Percentiles rank a stretch among this genome's conserved stretches.
These are phyloP conservation scores for Phytophthora hybrid DNA, from an alignment of 352 stramenopile species.

Conservation along the genomic window DNA sequence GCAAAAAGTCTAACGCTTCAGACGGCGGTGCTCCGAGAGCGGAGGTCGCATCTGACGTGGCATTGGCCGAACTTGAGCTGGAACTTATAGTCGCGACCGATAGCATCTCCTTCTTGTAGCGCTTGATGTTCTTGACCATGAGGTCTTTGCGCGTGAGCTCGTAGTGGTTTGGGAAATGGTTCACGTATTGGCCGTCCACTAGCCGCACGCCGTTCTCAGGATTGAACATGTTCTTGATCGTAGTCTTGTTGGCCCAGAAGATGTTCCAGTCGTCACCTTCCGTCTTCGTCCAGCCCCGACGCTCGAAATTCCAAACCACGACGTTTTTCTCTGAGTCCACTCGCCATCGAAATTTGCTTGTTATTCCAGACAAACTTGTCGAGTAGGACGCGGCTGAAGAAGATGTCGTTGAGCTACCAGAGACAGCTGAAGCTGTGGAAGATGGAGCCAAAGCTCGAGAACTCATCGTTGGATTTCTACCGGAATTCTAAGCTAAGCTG, in stretches of 20 bases:
- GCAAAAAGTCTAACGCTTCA: slow-evolving; percentile 81
- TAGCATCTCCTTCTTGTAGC: slow-evolving; percentile 77
- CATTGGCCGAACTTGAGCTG: neutral
- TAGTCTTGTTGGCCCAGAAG: slow-evolving; percentile 93
- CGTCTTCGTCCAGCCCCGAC: slow-evolving; percentile 85
- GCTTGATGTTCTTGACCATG: slow-evolving; percentile 96
- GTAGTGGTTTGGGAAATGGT: slow-evolving; percentile 93
- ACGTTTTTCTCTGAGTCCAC: slow-evolving; percentile 85
- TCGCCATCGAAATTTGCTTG: slow-evolving; percentile 64
- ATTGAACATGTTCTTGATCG: slow-evolving; percentile 92
- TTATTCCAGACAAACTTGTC: neutral
- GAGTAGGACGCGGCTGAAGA: slow-evolving; percentile 10
- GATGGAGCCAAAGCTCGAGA: slow-evolving; percentile 16
- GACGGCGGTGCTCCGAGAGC: neutral
- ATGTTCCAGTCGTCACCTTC: slow-evolving; percentile 94
- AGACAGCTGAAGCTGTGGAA: slow-evolving; percentile 6
- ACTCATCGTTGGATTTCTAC: neutral
- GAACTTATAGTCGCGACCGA: neutral
- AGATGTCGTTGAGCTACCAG: slow-evolving; percentile 4
- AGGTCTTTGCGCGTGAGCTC: slow-evolving; percentile 94
- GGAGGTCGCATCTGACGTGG: neutral
- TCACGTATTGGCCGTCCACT: slow-evolving; percentile 76
- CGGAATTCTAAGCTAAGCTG: neutral
- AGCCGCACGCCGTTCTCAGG: slow-evolving; percentile 77
- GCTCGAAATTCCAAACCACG: slow-evolving; percentile 85